Evolutionary conservation across 371 early-diverging fungal genomes (phyloP).

Genomic region (Circinella umbellata): DNA sequence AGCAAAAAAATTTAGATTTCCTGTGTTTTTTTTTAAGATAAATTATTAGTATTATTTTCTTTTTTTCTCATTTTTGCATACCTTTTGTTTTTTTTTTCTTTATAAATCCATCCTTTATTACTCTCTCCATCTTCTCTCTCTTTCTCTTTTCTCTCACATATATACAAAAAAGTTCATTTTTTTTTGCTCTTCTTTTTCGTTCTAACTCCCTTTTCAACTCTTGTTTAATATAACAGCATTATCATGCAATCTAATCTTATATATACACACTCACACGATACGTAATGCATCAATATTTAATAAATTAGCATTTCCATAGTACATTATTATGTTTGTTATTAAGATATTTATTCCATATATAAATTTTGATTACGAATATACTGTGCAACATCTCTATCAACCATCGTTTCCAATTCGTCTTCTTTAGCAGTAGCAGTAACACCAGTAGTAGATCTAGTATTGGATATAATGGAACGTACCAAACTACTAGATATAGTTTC

Average conservation of each 20-base stretch:
- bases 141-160: not conserved
- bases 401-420: slow-evolving; percentile 4
- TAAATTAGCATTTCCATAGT: too few relatives aligned
- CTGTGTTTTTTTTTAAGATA: too few relatives aligned
- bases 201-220: too few relatives aligned
- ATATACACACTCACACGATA: too few relatives aligned
- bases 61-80: not conserved
- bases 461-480: slow-evolving; percentile 20
- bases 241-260: too few relatives aligned
- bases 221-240: too few relatives aligned
- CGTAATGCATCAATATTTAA: too few relatives aligned
- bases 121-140: too few relatives aligned
- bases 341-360: slow-evolving; percentile 14
- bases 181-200: too few relatives aligned
- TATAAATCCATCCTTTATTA: too few relatives aligned
- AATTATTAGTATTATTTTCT: not conserved
- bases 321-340: not conserved
- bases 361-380: slow-evolving; percentile 15
- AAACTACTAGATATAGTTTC: slow-evolving; percentile 34
- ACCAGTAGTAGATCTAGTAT: too few relatives aligned
- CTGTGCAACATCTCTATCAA: slow-evolving; percentile 7
- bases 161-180: not conserved
- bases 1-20: slow-evolving; percentile 21
- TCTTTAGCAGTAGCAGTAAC: too few relatives aligned
- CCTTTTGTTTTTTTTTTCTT: not conserved